Evolutionary conservation across 2,329 filamentous ascomycete genomes (phyloP), one percentile per base, ranked within the genome.

Genomic region (Colletotrichum euphorbiae): DNA sequence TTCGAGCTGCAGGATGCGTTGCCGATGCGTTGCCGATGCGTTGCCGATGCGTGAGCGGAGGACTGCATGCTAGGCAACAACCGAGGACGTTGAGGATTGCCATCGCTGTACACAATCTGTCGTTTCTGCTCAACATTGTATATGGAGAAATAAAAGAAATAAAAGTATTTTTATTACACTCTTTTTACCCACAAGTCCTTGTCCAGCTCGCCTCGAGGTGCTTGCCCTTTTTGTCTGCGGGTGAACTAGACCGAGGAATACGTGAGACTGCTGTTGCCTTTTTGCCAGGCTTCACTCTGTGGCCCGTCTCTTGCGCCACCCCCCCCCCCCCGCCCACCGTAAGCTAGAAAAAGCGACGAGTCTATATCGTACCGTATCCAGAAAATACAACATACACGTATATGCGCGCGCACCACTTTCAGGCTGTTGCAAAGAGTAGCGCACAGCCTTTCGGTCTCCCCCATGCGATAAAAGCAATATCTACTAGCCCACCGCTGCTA

Each of bases 321-420:
- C n/a, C 36, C 48, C 46, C 56, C 36, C 48, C 46, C 56, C 43
- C 13, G 3, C 58, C 48, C 8, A 17, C 31, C 48, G 7, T 28
- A 28, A 28, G 6, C 28, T 28, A 6, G 11, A 15, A 46, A 17
- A 43, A 36, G 12, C 13, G 36, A 31, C 13, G 21, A 46, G 31
- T 69, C 61, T 69, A 60, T 69, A 55, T 65, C 66, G 66, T 69
- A 58, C 48, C 48, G 28, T 46, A 36, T 55, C 61, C 66, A 12
- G 51, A n/a, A 21, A 55, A 8, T 24, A 19, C 48, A 31, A 33
- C 31, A 62, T 4, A 36, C 42, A 21, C 17, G 6, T 21, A 55
- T 42, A 40, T 33, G 36, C 36, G 36, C 36, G 36, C 12, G 36
- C 13, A 15, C 36, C 13, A 3, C 33, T 15, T 54, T 40, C 51